phyloP scores from a whole-genome alignment of 78 protist species.

The Dictyostelium brefeldianum region DNA sequence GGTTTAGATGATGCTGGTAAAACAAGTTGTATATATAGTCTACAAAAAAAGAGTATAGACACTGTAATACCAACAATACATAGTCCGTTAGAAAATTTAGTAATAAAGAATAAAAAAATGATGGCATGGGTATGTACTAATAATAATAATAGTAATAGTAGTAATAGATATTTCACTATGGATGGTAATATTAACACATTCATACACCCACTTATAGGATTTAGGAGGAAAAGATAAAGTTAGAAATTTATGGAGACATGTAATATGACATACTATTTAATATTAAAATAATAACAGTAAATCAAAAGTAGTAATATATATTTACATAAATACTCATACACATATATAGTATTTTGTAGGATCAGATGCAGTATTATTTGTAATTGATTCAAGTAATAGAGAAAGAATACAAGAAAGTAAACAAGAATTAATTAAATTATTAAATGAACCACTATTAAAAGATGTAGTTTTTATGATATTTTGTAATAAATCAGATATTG shows the following conservation, averaged over 20 bases:
- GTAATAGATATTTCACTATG: too few relatives aligned
- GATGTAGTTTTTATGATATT: conserved; percentile 64
- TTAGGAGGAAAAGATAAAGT: not conserved
- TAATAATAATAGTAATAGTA: not conserved
- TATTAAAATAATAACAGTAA: not conserved
- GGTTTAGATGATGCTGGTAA: conserved; percentile 17
- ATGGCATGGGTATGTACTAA: not conserved
- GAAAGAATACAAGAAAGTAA: conserved; percentile 85
- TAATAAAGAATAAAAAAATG: not conserved
- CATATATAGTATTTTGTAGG: conserved; percentile 69
- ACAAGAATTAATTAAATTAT: conserved; percentile 64
- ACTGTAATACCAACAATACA: not conserved
- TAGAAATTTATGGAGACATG: conserved; percentile 4
- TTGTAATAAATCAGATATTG: conserved; percentile 83
- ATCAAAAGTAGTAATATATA: too few relatives aligned
- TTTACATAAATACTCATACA: too few relatives aligned
- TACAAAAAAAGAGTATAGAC: not conserved
- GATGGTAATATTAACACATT: too few relatives aligned
- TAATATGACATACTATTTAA: too few relatives aligned
- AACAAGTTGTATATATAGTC: not conserved
- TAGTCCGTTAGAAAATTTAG: not conserved
- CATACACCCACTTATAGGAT: not conserved
- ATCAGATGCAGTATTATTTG: conserved; percentile 79
- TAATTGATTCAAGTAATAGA: conserved; percentile 73
- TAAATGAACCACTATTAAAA: conserved; percentile 80